Evolutionary conservation across 495 filamentous ascomycete genomes (phyloP), one percentile per base, ranked within the genome.

Genomic region (Hypoxylon subgilvum): DNA sequence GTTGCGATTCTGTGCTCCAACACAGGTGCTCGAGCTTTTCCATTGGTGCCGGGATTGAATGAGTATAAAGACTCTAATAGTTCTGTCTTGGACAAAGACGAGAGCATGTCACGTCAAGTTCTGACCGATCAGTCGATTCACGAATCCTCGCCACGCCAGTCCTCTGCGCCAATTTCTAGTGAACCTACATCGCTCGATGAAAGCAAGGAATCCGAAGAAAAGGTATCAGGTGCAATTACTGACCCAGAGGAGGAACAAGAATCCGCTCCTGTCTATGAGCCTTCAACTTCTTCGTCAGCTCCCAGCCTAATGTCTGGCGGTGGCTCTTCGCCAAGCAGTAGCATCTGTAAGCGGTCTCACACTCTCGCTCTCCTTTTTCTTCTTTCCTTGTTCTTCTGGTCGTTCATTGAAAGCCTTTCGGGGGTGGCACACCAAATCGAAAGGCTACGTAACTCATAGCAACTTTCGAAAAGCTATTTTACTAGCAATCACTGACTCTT

Each of bases 251-350:
- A 57, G 8, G 53, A 48, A 25, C 27, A 4, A 22, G 51, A 41
- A 35, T 25, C 39, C 19, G 19, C 9, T 23, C 39, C 42, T 35
- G 42, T 9, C 10, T 64, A 64, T 8, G 61, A 52, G 8, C 17
- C 49, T 2, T 71, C 71, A 19, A 71, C 68, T 18, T 64, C 71
- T 31, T 74, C 73, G 7, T 72, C 73, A 6, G 75, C 74, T 13
- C 74, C 74, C 14, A 74, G 57, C 5, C 34, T 77, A 8, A 69
- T 68, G 48, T 63, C 56, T 14, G 72, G 74, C 18, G 56, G 45
- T 13, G 68, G 64, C 7, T 69, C 73, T 2, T 77, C 74, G 22
- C 72, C 71, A 14, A 63, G 65, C 13, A 63, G 71, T 48, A 77
- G 72, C 45, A 27, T 72, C 18, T 19, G 71, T 49, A 60, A 65